Base-by-base conservation (phyloP, 2,329 filamentous ascomycete genomes). In the Colletotrichum lindemuthianum region DNA sequence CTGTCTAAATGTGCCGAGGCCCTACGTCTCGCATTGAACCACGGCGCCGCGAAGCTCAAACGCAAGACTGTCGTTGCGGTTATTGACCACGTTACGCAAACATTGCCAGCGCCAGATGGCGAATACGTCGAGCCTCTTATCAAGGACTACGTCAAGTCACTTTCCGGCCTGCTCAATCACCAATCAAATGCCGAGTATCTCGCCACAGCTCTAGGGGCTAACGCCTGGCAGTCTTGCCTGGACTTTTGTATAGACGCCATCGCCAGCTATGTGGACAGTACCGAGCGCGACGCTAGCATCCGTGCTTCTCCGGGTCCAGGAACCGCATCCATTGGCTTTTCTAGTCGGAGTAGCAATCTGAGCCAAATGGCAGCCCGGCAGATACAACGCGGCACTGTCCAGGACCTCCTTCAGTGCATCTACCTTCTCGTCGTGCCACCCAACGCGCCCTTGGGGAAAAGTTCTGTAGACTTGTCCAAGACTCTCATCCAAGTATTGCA, bases 111-210 rank as follows among this genome's bases (percentile, higher is more conserved):
- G 0, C 77, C 78, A 4, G 84, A 81, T 4, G 85, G 88, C 58
- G 84, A 81, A 2, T 86, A 90, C 58, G 88, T 92, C 68, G 83
- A 88, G 61, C 89, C 91, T 11, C 82, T 99, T 6, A 79, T 89
- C 32, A 84, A 88, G 52, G 88, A 96, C 72, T 97, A 97, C 74
- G 84, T 92, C 69, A 97, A 92, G 78, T 86, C 89, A 16, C 79
- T 99, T 69, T 81, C 86, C 5, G 82, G 86, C 34, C 77, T 97
- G 3, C 83, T 98, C 15, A 86, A 88, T 45, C 87, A 91, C 70
- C 87, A 88, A 49, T 85, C 92, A 15, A 93, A 96, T 74, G 88
- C 91, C 34, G 96, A 98, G 76, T 89, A 93, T 71, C 81, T 98
- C 11, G 85, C 88, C 10, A 77, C 81, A 24, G 24, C 24, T 32